Evolutionary conservation across 1,284 basidiomycete genomes (phyloP).

Genomic region (Trametes polyzona): DNA sequence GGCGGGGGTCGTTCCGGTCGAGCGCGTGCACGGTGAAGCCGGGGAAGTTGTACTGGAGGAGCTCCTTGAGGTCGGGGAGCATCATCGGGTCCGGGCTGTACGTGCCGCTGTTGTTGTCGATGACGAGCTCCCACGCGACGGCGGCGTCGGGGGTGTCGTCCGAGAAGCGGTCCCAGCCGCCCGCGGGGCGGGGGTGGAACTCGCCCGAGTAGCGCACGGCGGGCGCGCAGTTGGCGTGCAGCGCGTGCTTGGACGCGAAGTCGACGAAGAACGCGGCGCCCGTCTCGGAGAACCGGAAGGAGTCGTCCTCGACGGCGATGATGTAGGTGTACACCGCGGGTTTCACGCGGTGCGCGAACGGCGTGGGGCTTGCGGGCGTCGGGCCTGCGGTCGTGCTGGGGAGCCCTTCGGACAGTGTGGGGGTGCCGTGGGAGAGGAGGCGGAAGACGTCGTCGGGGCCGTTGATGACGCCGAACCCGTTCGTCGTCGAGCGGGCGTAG

Average conservation of each 20-base stretch:
- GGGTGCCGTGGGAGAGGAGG: constrained; percentile 52
- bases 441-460: constrained; percentile 48
- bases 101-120: constrained; percentile 80
- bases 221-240: constrained; percentile 45
- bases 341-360: constrained; percentile 61
- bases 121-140: constrained; percentile 71
- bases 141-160: constrained; percentile 56
- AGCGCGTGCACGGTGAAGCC: constrained; percentile 61
- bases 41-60: constrained; percentile 72
- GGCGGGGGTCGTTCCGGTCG: constrained; percentile 59
- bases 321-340: constrained; percentile 81
- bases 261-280: constrained; percentile 82
- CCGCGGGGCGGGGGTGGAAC: constrained; percentile 74
- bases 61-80: constrained; percentile 55
- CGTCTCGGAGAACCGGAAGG: constrained; percentile 78
- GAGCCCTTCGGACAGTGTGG: constrained; percentile 19
- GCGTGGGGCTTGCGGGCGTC: constrained; percentile 18
- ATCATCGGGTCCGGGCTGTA: constrained; percentile 67
- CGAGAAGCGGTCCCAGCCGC: constrained; percentile 67
- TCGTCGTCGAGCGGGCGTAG: constrained; percentile 68
- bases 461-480: constrained; percentile 64
- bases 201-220: constrained; percentile 74
- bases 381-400: neutral
- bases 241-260: constrained; percentile 71
- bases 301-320: constrained; percentile 69